A percentile compares a stretch with the other conserved stretches of the same genome.
Conservation (phyloP, 2,329 filamentous ascomycete genomes). For the Karstenula rhodostoma region DNA sequence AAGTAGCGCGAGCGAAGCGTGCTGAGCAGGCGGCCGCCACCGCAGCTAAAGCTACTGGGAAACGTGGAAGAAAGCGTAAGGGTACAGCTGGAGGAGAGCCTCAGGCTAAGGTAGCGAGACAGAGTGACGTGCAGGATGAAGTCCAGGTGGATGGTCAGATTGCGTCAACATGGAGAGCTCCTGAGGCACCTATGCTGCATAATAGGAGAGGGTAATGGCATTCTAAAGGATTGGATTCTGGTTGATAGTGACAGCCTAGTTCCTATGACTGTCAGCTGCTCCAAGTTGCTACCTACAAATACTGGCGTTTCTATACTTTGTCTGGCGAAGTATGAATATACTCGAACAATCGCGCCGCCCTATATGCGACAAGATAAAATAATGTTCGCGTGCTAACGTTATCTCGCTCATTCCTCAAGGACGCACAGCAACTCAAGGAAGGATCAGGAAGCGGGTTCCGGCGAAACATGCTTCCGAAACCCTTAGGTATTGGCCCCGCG, state of each 20-base stretch:
- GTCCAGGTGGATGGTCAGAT: background rate
- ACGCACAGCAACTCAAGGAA: background rate
- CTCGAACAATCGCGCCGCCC: background rate
- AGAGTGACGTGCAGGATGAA: background rate
- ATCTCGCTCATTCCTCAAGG: background rate
- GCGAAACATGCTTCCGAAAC: slow-evolving; percentile 9
- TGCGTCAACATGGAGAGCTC: background rate
- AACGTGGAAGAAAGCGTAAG: background rate
- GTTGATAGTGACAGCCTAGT: background rate
- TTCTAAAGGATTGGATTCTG: background rate
- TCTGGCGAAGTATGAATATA: background rate
- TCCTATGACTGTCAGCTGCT: background rate
- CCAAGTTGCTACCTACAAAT: background rate
- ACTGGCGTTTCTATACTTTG: background rate
- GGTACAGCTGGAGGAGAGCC: too few species aligned
- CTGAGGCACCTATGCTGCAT: slow-evolving; percentile 3
- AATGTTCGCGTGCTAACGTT: background rate
- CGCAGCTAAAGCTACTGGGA: background rate
- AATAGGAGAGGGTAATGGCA: background rate
- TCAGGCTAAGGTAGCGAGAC: background rate
- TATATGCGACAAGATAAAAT: background rate
- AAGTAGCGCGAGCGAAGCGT: background rate
- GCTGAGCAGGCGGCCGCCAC: background rate
- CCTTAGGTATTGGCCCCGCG: background rate
- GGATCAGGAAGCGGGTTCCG: background rate